Evolutionary conservation across 306 rosid species (phyloP), one percentile per base, ranked within the genome.

Genomic region (Ormosia emarginata): DNA sequence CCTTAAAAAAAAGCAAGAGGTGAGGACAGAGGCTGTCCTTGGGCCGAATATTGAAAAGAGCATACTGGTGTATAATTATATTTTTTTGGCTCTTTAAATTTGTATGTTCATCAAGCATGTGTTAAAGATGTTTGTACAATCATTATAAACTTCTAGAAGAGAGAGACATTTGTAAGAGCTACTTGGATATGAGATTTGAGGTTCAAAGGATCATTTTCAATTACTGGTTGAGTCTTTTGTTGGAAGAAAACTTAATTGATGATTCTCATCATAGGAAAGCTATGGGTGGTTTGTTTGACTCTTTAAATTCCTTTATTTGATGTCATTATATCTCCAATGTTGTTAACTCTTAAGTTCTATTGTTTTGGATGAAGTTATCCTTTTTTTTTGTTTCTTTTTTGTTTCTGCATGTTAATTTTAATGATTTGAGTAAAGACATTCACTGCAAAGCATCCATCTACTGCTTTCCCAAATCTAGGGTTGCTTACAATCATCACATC

Each of bases 401-500:
- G 1, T 30, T 29, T 34, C 13, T 79, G 34, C 36, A 7, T 77
- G 73, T 72, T 58, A 39, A 24, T 79, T 84, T 67, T 34, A 34
- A 58, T 79, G 8, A 41, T 61, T 73, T 70, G 58, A 5, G 58
- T 74, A 74, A 65, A 65, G 67, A 59, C 41, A 75, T 77, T 78
- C 67, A 77, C 41, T 15, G 13, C 55, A 43, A 77, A 69, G 30
- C 36, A 36, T 43, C 71, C 79, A 43, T 83, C 17, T 61, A 83
- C 63, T 82, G 72, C 66, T 73, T 79, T 84, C 47, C 47, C 63
- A 87, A 82, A 76, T 87, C 70, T 64, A 96, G 99, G 98, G 91
- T 69, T 90, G 97, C 90, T 92, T 92, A 71, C 97, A 91, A 84
- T 88, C 93, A 47, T 86, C 90, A 13, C 97, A 93, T 40, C 68